Base-by-base conservation (phyloP, 106 monocot species). In the Acorus gramineus region DNA sequence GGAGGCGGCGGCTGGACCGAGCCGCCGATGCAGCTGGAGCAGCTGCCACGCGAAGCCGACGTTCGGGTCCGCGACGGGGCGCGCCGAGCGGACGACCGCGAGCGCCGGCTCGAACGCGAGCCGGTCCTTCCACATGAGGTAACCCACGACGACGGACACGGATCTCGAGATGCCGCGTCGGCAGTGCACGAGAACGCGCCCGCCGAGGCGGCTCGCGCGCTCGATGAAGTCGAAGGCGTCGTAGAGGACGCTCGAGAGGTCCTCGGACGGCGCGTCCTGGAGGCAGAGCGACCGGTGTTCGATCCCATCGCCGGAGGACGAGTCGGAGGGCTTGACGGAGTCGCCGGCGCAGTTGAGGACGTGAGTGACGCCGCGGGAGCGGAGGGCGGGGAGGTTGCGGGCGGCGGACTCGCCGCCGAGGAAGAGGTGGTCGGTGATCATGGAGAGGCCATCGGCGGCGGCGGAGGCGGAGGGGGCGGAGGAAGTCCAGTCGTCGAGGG, bases 41-140 rank as follows among this genome's bases (percentile, higher is more conserved):
- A 92, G 79, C 76, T 92, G 92, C 9, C 74, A 79, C 10, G 92
- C 79, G 55, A 92, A 92, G 8, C 92, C 92, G 2, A 87, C 66
- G 65, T 92, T 92, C 42, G 92, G 92, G 61, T 92, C 87, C 5
- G 79, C 66, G 10, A 68, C 69, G 0, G 79, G 69, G 44, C 92
- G 64, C 2, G 80, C 84, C 2, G 79, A 62, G 2, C 84, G 76
- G 45, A 92, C 87, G 28, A 14, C 62, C 28, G 73, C 71, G 6
- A 92, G 75, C 47, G 92, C 84, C 10, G 74, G 74, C 11, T 84
- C 81, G 67, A 87, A 92, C 7, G 77, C 59, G 45, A 77, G 13
- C 2, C 61, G 28, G 49, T 67, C 59, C 64, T 65, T 71, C 87
- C 87, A 87, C 84, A 92, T 92, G 47, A 92, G 75, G 67, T 92